Base-by-base conservation (phyloP, 2,329 filamentous ascomycete genomes). In the Pleoardoris graminearum region DNA sequence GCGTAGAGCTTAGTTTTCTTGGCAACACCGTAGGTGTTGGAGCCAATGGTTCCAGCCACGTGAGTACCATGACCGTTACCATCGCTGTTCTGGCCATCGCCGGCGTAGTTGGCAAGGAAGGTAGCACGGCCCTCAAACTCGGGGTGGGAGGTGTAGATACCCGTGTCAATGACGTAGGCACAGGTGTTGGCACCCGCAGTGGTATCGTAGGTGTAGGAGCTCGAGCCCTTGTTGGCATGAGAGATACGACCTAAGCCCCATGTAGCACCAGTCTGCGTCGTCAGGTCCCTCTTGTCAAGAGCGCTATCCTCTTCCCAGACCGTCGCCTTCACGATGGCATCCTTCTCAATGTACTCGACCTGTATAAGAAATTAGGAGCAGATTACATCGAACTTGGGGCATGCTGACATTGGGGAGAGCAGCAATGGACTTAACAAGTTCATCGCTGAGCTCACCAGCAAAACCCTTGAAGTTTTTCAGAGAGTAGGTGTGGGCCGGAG, bases 91-190 rank as follows among this genome's bases (percentile, higher is more conserved):
- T 38, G 41, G 39, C 68, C 66, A 51, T 73, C 70, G 37, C 70
- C 69, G 50, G 69, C 69, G 48, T 62, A 72, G 63, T 73, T 74
- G 56, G 68, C 66, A 16, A 74, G 59, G 62, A 69, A 72, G 30
- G 65, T 70, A 29, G 72, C 72, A 59, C 73, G 72, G 43, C 70
- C 69, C 54, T 72, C 72, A 22, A 75, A 75, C 30, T 75, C 72
- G 7, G 68, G 48, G 70, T 89, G 86, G 5, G 77, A 75, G 32
- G 74, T 73, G 49, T 74, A 74, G 66, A 88, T 82, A 59, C 86
- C 86, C 5, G 85, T 87, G 70, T 89, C 86, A 35, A 89, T 80
- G 21, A 89, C 73, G 67, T 84, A 89, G 23, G 79, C 80, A 19
- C 81, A 85, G 62, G 72, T 73, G 50, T 60, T 58, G 27, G 60